Conservation (phyloP, 345 rosid species). For the Eucalyptus sp. region DNA sequence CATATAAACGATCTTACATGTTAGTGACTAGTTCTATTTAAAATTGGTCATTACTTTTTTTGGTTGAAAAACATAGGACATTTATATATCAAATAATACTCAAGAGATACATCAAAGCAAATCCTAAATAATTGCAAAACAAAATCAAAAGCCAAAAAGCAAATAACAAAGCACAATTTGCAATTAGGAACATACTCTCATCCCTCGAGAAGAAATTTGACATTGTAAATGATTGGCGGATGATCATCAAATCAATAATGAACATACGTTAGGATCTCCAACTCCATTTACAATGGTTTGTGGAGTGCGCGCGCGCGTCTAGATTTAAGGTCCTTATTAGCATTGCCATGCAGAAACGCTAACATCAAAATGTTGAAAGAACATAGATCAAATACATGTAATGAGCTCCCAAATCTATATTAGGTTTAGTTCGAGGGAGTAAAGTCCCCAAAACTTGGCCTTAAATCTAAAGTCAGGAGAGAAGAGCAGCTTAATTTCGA, state of each 20-base stretch:
- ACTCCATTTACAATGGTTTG: not conserved
- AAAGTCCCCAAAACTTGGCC: not conserved
- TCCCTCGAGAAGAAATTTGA: not conserved
- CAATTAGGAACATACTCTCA: not conserved
- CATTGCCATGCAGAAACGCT: no score
- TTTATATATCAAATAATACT: not conserved
- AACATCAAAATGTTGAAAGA: no score
- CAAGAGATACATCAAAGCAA: not conserved
- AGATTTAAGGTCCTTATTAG: not conserved
- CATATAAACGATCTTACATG: not conserved
- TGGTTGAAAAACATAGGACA: not conserved
- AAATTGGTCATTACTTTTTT: not conserved
- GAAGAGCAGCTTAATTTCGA: not conserved
- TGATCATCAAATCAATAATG: not conserved
- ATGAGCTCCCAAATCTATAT: not conserved
- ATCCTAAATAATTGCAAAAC: not conserved
- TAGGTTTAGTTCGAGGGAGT: not conserved
- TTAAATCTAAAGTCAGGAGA: not conserved
- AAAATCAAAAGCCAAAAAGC: not conserved
- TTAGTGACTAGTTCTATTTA: not conserved
- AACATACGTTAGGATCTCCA: not conserved
- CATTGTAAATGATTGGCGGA: no score
- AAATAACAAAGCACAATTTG: no score
- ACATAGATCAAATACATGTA: not conserved
- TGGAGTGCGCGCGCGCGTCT: rapidly evolving